A percentile compares a stretch with the other conserved stretches of the same genome.
These are phyloP conservation scores for Alternaria sp. DNA, from an alignment of 2,329 filamentous ascomycete species.

Conservation along the genomic window DNA sequence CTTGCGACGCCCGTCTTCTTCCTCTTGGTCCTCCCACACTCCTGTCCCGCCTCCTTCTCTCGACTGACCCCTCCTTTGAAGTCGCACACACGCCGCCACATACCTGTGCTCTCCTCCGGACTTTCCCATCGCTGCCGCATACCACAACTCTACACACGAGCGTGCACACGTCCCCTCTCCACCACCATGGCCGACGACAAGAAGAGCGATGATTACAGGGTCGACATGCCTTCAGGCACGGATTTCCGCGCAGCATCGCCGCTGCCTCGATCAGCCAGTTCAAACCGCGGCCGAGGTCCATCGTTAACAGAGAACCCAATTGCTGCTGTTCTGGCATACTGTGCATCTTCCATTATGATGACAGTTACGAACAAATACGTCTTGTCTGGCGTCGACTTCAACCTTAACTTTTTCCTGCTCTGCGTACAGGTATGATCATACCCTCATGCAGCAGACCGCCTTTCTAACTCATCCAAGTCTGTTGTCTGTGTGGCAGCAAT, in stretches of 20 bases:
- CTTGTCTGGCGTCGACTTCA: constrained; percentile 88
- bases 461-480: constrained; percentile 65
- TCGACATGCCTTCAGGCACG: constrained; percentile 66
- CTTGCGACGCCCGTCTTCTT: constrained; percentile 32
- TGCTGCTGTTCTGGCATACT: constrained; percentile 87
- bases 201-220: constrained; percentile 80
- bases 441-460: neutral
- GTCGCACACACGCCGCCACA: constrained; percentile 17
- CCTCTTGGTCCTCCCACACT: constrained; percentile 23
- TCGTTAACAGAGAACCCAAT: constrained; percentile 75
- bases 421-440: constrained; percentile 79
- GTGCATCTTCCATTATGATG: constrained; percentile 96
- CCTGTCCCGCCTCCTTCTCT: constrained; percentile 32
- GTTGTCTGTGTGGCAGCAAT: constrained; percentile 89
- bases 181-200: constrained; percentile 83
- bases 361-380: constrained; percentile 99
- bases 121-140: constrained; percentile 27
- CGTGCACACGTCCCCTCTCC: constrained; percentile 18
- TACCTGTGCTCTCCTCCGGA: constrained; percentile 29
- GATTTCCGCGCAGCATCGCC: constrained; percentile 53
- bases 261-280: constrained; percentile 56
- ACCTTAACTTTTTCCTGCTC: constrained; percentile 95
- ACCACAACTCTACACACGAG: constrained; percentile 8
- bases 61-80: constrained; percentile 6
- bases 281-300: constrained; percentile 31